phyloP scores from a whole-genome alignment of 768 basidiomycete species.

The Suillus decipiens region DNA sequence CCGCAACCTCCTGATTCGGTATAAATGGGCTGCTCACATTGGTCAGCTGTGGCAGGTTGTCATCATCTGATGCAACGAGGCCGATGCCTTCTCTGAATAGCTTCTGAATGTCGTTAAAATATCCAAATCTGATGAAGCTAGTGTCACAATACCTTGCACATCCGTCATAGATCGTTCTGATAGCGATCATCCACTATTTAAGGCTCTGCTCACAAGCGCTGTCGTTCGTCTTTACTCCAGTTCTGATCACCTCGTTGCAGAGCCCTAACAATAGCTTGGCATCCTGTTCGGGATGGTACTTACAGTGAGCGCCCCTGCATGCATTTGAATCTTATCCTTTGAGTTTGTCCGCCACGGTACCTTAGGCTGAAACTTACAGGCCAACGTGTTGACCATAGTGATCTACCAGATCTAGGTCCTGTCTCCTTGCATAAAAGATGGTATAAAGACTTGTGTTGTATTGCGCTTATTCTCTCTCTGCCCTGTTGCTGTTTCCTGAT shows the following conservation, averaged over 20 bases:
- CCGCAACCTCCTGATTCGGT: neutral
- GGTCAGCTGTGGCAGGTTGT: neutral
- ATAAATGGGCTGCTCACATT: neutral
- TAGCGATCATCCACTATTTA: slow-evolving; percentile 4
- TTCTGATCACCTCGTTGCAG: slow-evolving; percentile 5
- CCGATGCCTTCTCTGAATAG: neutral
- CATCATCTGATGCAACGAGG: slow-evolving; percentile 1
- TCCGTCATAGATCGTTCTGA: neutral
- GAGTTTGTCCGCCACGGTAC: neutral
- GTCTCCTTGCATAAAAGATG: slow-evolving; percentile 2
- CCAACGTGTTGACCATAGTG: neutral
- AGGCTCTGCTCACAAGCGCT: neutral
- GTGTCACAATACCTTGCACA: neutral
- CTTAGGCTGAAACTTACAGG: neutral
- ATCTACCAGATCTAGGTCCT: neutral
- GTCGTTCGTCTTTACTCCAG: neutral
- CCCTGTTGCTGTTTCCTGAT: neutral
- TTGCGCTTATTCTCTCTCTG: neutral
- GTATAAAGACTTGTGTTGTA: neutral
- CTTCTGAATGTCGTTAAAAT: neutral
- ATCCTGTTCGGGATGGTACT: neutral
- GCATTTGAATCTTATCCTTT: slow-evolving; percentile 2
- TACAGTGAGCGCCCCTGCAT: neutral
- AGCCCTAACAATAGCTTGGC: neutral
- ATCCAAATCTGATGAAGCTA: neutral